Evolutionary conservation across 139 green algal genomes (phyloP), one percentile per base, ranked within the genome.

Genomic region (Limnomonas spitsbergensis): DNA sequence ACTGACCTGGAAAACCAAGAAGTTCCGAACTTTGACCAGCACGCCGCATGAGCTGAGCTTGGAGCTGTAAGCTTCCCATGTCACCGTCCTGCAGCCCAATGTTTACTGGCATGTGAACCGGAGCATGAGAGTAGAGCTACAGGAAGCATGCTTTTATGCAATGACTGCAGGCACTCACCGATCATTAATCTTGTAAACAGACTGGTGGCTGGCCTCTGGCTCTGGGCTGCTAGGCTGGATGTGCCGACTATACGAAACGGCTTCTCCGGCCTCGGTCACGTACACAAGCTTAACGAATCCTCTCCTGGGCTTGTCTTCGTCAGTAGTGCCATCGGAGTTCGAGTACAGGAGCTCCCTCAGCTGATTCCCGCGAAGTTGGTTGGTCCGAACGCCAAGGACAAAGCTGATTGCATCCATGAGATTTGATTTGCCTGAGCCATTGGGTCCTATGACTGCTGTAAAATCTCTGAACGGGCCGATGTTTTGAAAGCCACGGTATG

Each of bases 371-470:
- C 94, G 89, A 40, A 95, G 88, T 47, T 95, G 91, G n/a, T 84
- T 76, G 2, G 94, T 96, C 4, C 82, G 85, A 34, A 98, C 91
- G 40, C 96, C 96, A 69, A 99, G 88, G 29, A 99, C 96, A 84
- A 99, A 99, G 83, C 87, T 94, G 78, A 99, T 98, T 32, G 96
- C 95, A 73, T 99, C 96, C 96, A 99, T 98, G 1, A 99, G 82
- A 80, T 99, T 99, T 38, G 86, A 95, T 82, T 99, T 99, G 47
- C 96, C 96, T 56, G 85, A 90, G 42, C 96, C 96, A 80, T 96
- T 91, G 4, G 96, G 96, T 0, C 96, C 96, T 52, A 99, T 93
- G 4, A 99, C 89, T 2, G 94, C 92, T 37, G 94, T 98, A 81
- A 99, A 98, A 37, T 90, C 71, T 35, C 89, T 87, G 84, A 99